Percentiles rank a stretch among this genome's conserved stretches.
Evolutionary conservation across 306 rosid genomes (phyloP).

Genomic region (Medicago arabica): DNA sequence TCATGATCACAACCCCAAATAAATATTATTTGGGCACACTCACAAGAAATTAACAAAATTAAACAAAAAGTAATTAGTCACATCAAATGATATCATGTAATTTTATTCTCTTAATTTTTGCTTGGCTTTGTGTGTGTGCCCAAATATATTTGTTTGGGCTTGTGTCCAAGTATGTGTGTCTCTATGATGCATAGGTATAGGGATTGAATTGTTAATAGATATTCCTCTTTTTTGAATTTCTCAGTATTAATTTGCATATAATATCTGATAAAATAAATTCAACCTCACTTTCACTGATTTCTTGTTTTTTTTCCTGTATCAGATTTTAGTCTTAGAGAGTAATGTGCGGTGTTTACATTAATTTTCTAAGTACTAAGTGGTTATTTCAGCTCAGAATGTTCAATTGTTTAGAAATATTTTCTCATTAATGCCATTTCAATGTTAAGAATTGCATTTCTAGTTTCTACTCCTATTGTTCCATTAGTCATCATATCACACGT

Average conservation of each 20-base stretch:
- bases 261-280: background rate
- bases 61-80: too few relatives aligned
- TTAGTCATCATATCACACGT: background rate
- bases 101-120: too few relatives aligned
- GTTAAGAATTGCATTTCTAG: constrained; percentile 5
- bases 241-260: background rate
- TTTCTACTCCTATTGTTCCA: background rate
- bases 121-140: too few relatives aligned
- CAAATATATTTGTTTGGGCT: too few relatives aligned
- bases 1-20: too few relatives aligned
- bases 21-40: too few relatives aligned
- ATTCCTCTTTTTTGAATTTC: background rate
- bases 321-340: background rate
- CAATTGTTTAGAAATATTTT: background rate
- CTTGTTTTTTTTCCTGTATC: background rate
- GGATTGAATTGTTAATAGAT: constrained; percentile 26
- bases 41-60: too few relatives aligned
- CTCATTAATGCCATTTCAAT: background rate
- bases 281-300: background rate
- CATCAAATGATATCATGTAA: too few relatives aligned
- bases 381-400: background rate
- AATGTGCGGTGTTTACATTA: background rate
- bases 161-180: too few relatives aligned
- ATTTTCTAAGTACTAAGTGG: background rate
- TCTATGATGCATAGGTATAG: background rate